Base-by-base conservation (phyloP, 768 basidiomycete genomes). In the Paxillus ammoniavirescens region DNA sequence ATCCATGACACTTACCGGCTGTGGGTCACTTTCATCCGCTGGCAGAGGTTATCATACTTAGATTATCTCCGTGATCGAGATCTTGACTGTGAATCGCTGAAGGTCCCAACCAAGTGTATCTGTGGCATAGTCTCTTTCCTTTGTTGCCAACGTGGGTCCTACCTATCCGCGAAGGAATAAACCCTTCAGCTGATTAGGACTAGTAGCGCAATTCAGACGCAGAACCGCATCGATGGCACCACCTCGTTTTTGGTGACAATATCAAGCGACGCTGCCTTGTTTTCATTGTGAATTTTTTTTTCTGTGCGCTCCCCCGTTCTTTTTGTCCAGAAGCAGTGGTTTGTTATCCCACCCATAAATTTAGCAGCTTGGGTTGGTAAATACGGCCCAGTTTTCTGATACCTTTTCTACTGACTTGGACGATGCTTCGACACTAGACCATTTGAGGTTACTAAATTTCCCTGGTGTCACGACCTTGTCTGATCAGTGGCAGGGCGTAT, bases 381-480 rank as follows among this genome's bases (percentile, higher is more conserved):
- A 35, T 28, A n/a, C 2, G n/a, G 40, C 17, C 53, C 28, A 26
- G 26, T 1, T 42, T 56, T 49, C 47, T 43, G 52, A 18, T 44
- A 17, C 10, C 12, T 35, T 21, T 18, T 17, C 9, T 38, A 5
- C 12, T 13, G 35, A 17, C 38, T n/a, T 18, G 17, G 38, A 40
- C 1, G 13, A 36, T 37, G 53, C 51, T 26, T 28, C 43, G 15
- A 47, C 13, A 23, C 65, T 65, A 65, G 48, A 50, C 65, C 55
- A 47, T 60, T 55, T 55, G 21, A 58, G 49, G 30, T 12, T 46
- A 42, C 42, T 41, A 45, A 57, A 55, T 55, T 60, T 49, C 55
- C 54, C n/a, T 38, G 45, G n/a, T 26, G 42, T 8, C 15, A 44
- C 35, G 18, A 33, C 15, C 49, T 60, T 33, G 49, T 42, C 41